Evolutionary conservation across 805 yeast genomes (phyloP), one percentile per base, ranked within the genome.

Genomic region (Saccharomycopsis schoenii): DNA sequence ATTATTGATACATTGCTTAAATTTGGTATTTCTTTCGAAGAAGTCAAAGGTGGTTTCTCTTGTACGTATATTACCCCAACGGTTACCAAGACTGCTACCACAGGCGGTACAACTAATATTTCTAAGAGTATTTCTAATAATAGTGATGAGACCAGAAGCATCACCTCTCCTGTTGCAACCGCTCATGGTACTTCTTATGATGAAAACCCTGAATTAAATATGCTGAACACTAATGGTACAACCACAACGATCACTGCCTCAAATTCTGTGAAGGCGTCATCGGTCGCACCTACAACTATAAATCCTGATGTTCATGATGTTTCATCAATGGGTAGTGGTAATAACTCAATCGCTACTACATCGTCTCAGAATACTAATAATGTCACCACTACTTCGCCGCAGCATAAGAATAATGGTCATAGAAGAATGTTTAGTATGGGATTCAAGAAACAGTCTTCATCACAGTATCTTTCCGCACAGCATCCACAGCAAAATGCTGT

Each of bases 1-100:
- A 84, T 92, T 50, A 88, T 92, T 36, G 80, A 83, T 21, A 93
- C 88, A 1, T 78, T 92, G 70, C 84, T 83, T 19, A 83, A 83
- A 64, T 77, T 89, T 69, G 90, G 89, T 34, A 94, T 93, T 57
- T 83, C 84, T 62, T 92, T 81, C 71, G 87, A 85, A 64, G 98
- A 92, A 73, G 96, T 92, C 24, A 87, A 87, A 69, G 97, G 98
- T 62, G 98, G 97, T 0, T 92, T 93, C 71, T 81, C 89, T 25
- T 92, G 98, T 75, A 79, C 83, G 10, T 60, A 51, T 55, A 47
- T 47, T 2, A 47, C 52, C 11, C 52, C 52, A 47, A 47, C 52
- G 3, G 34, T 19, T 47, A 47, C 52, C 1, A 47, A 19, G 5
- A 10, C 52, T 21, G 25, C 25, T 11, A 21, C 15, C 10, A 11